Evolutionary conservation across 2,329 filamentous ascomycete genomes (phyloP).

Genomic region (Alternaria infectoria): DNA sequence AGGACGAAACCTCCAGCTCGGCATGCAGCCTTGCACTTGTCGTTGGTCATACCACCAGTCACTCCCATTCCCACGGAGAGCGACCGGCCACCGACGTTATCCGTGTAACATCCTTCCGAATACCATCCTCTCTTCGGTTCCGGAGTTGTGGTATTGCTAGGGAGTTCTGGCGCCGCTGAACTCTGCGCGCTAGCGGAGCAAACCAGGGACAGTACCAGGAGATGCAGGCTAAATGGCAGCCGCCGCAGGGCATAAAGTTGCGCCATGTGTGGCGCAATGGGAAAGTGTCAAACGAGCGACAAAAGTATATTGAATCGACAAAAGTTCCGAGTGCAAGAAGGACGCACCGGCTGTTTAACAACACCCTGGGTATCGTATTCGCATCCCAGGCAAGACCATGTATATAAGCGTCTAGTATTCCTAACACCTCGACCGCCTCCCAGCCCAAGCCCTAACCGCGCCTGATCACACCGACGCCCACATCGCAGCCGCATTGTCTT

Average conservation of each 20-base stretch:
- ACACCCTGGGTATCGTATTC: background rate
- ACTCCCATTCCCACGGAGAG: conserved; percentile 22
- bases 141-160: conserved; percentile 27
- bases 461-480: background rate
- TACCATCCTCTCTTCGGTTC: conserved; percentile 26
- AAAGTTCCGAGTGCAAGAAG: background rate
- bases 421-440: background rate
- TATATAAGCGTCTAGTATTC: conserved; percentile 3
- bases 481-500: background rate
- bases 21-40: conserved; percentile 29
- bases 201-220: conserved; percentile 5
- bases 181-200: conserved; percentile 2
- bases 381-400: background rate
- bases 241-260: background rate
- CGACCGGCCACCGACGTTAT: conserved; percentile 23
- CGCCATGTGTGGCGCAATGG: conserved; percentile 1
- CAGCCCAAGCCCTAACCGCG: background rate
- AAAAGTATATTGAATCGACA: background rate
- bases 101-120: conserved; percentile 32
- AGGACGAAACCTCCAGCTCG: conserved; percentile 18
- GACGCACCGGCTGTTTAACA: conserved; percentile 2
- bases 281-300: background rate
- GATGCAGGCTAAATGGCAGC: background rate
- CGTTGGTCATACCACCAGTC: conserved; percentile 29
- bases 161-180: background rate